phyloP scores from a whole-genome alignment of 2,329 filamentous ascomycete genomes.

The Scedosporium dehoogii region DNA sequence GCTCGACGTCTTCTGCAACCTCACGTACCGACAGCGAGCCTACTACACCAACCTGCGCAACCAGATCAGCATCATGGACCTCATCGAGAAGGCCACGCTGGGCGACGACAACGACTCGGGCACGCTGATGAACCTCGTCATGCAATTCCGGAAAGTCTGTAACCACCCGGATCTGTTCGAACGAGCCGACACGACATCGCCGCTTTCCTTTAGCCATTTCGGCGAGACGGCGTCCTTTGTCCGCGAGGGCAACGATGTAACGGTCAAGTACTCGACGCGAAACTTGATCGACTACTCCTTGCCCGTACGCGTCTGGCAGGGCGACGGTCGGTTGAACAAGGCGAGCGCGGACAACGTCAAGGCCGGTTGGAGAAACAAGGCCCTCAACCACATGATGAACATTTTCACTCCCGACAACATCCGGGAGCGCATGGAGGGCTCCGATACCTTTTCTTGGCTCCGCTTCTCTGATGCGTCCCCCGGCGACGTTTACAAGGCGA shows the following conservation, averaged over 20 bases:
- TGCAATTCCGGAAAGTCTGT: slow-evolving; percentile 99
- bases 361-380: slow-evolving; percentile 73
- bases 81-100: slow-evolving; percentile 92
- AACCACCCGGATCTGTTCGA: slow-evolving; percentile 98
- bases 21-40: slow-evolving; percentile 91
- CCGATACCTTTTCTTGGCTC: slow-evolving; percentile 76
- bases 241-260: slow-evolving; percentile 71
- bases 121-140: slow-evolving; percentile 96
- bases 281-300: slow-evolving; percentile 78
- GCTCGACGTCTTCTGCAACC: slow-evolving; percentile 87
- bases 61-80: slow-evolving; percentile 97
- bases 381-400: slow-evolving; percentile 74
- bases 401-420: slow-evolving; percentile 81
- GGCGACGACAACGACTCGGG: slow-evolving; percentile 93
- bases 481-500: slow-evolving; percentile 60
- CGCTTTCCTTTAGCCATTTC: slow-evolving; percentile 74
- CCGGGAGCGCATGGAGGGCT: slow-evolving; percentile 47
- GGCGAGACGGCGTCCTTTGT: slow-evolving; percentile 94
- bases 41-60: slow-evolving; percentile 89
- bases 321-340: slow-evolving; percentile 66
- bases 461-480: slow-evolving; percentile 73
- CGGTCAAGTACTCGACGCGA: slow-evolving; percentile 78
- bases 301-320: slow-evolving; percentile 72
- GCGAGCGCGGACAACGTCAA: slow-evolving; percentile 61
- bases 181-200: slow-evolving; percentile 81